A percentile compares a stretch with the other conserved stretches of the same genome.
Conservation (phyloP, 345 rosid genomes). For the Salix brachista region DNA sequence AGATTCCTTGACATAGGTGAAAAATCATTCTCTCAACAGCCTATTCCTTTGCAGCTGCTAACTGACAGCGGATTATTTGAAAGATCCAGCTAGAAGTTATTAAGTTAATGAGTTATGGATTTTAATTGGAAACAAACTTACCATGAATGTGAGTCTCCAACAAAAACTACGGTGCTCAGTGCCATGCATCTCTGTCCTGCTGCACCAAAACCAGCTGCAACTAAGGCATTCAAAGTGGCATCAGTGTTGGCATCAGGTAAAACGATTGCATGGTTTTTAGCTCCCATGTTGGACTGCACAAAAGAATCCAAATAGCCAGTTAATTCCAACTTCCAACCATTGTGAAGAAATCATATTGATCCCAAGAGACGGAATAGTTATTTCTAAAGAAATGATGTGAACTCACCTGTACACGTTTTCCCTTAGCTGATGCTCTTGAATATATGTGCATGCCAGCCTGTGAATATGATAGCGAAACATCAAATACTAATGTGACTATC, state of each 20-base stretch:
- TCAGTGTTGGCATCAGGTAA: conserved; percentile 78
- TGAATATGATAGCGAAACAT: conserved; percentile 10
- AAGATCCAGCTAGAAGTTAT: neutral
- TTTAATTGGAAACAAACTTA: conserved; percentile 23
- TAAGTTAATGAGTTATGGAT: neutral
- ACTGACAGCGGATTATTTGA: neutral
- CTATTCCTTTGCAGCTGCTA: neutral
- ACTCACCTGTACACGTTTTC: conserved; percentile 91
- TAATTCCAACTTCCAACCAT: conserved; percentile 5
- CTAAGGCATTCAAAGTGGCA: conserved; percentile 76
- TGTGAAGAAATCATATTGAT: neutral
- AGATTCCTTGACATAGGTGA: neutral
- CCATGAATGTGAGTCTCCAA: conserved; percentile 75
- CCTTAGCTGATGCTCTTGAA: conserved; percentile 83
- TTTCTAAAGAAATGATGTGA: neutral
- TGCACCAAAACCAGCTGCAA: conserved; percentile 98
- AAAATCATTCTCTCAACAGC: neutral
- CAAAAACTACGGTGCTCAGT: conserved; percentile 84
- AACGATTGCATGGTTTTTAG: conserved; percentile 88
- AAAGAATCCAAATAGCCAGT: conserved; percentile 17
- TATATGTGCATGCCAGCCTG: conserved; percentile 99
- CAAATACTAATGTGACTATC: conserved; percentile 9
- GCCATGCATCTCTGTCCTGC: conserved; percentile 99
- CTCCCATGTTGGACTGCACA: conserved; percentile 92
- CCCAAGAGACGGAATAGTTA: neutral